phyloP scores from a whole-genome alignment of 345 rosid species.

The Eutrema yunnanense region DNA sequence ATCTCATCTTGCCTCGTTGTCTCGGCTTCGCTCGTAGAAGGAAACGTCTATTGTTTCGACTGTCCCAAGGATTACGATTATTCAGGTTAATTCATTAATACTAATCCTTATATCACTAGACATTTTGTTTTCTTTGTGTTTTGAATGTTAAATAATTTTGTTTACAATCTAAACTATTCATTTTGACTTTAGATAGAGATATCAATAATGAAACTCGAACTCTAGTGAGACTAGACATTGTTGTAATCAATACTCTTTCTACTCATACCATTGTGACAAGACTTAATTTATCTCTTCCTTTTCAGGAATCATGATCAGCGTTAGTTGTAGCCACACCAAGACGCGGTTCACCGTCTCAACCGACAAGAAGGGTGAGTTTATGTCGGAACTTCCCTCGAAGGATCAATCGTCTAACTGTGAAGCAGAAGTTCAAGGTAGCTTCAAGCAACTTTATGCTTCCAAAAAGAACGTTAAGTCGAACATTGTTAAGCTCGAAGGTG shows the following conservation, averaged over 20 bases:
- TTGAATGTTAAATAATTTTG: not conserved
- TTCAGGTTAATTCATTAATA: conserved; percentile 42
- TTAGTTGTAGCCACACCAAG: conserved; percentile 54
- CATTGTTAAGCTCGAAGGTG: conserved; percentile 30
- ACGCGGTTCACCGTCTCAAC: conserved; percentile 41
- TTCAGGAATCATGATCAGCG: conserved; percentile 50
- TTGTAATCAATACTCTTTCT: not conserved
- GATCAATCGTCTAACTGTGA: conserved; percentile 30
- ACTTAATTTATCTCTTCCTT: conserved; percentile 8
- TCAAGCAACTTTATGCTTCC: conserved; percentile 47
- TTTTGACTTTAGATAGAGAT: not conserved
- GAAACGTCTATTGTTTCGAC: conserved; percentile 60
- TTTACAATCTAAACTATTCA: too few relatives aligned
- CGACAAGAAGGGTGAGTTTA: conserved; percentile 46
- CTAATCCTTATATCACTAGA: not conserved
- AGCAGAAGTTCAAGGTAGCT: conserved; percentile 59
- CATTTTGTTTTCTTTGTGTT: not conserved
- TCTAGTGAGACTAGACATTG: not conserved
- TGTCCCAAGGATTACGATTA: conserved; percentile 43
- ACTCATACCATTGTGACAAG: not conserved
- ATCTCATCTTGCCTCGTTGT: conserved; percentile 33
- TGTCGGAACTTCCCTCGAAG: conserved; percentile 44
- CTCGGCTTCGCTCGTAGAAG: conserved; percentile 40
- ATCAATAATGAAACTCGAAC: not conserved
- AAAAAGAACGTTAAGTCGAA: conserved; percentile 40